Conservation (phyloP, 768 basidiomycete species). For the Hemileccinum rubropunctum region DNA sequence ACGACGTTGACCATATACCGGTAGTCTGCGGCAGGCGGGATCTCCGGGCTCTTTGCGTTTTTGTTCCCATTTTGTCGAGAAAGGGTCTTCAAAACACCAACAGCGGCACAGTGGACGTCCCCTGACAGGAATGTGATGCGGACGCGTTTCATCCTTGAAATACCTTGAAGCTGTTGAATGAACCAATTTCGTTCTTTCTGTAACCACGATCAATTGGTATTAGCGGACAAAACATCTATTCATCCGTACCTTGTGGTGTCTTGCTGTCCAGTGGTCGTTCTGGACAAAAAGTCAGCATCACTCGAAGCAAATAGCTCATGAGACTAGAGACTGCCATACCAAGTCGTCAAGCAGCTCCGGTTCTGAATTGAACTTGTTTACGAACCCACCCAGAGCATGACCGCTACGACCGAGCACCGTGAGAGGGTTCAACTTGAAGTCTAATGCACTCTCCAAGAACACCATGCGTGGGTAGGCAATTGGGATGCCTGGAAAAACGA, state of each 20-base stretch:
- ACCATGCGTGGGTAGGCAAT: constrained; percentile 94
- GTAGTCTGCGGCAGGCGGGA: constrained; percentile 59
- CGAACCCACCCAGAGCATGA: constrained; percentile 70
- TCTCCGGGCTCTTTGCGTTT: constrained; percentile 32
- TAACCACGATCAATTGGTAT: not conserved
- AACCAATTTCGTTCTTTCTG: constrained; percentile 92
- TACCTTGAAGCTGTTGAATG: constrained; percentile 71
- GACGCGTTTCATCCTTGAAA: constrained; percentile 58
- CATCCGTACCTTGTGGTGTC: constrained; percentile 61
- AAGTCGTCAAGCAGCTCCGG: constrained; percentile 94
- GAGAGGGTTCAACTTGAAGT: constrained; percentile 83
- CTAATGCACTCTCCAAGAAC: constrained; percentile 77
- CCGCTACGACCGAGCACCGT: constrained; percentile 70
- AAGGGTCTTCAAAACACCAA: constrained; percentile 73
- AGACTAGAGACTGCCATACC: constrained; percentile 37
- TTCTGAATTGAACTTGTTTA: constrained; percentile 89
- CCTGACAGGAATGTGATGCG: constrained; percentile 88
- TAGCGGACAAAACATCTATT: not conserved
- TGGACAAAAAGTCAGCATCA: constrained; percentile 54
- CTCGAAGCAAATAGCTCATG: constrained; percentile 23
- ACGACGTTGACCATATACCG: constrained; percentile 92
- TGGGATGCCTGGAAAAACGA: constrained; percentile 51
- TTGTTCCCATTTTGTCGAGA: constrained; percentile 37
- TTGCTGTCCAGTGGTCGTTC: constrained; percentile 94
- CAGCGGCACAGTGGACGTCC: constrained; percentile 91